Evolutionary conservation across 2,329 filamentous ascomycete genomes (phyloP).

Genomic region (Penicillium sp.): DNA sequence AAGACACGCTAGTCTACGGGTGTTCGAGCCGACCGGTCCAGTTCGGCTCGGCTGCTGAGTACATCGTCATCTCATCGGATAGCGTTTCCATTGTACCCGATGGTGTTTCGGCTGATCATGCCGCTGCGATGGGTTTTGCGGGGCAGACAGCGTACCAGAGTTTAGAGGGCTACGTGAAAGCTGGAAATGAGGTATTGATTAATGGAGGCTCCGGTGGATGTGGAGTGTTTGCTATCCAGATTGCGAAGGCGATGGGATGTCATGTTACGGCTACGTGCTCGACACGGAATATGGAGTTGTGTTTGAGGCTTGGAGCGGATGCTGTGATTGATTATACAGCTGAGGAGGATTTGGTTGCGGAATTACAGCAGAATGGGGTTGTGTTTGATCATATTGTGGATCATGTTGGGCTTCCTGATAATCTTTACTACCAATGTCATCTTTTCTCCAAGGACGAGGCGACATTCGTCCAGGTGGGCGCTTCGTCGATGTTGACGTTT

Average conservation of each 20-base stretch:
- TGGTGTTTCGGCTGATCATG: constrained; percentile 44
- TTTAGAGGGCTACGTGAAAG: constrained; percentile 47
- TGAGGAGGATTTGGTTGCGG: constrained; percentile 46
- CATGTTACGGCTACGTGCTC: constrained; percentile 62
- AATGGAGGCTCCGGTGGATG: constrained; percentile 65
- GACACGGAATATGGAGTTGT: constrained; percentile 56
- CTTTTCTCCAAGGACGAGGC: constrained; percentile 52
- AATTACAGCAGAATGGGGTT: constrained; percentile 48
- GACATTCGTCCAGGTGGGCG: constrained; percentile 55
- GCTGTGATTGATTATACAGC: constrained; percentile 62
- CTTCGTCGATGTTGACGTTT: constrained; percentile 31
- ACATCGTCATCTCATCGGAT: constrained; percentile 34
- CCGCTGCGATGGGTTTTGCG: constrained; percentile 46
- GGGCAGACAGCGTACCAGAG: constrained; percentile 51
- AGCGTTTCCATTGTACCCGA: constrained; percentile 44
- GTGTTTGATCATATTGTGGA: constrained; percentile 59
- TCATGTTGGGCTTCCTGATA: constrained; percentile 53
- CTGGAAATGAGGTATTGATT: constrained; percentile 61
- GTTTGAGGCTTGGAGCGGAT: constrained; percentile 61
- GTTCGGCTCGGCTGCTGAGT: constrained; percentile 49
- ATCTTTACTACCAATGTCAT: constrained; percentile 56
- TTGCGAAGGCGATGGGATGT: constrained; percentile 62
- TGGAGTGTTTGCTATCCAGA: constrained; percentile 62
- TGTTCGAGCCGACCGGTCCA: constrained; percentile 25
- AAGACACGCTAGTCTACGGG: constrained; percentile 51